Conservation (phyloP, 2,329 filamentous ascomycete genomes). For the Trichoderma sp. region DNA sequence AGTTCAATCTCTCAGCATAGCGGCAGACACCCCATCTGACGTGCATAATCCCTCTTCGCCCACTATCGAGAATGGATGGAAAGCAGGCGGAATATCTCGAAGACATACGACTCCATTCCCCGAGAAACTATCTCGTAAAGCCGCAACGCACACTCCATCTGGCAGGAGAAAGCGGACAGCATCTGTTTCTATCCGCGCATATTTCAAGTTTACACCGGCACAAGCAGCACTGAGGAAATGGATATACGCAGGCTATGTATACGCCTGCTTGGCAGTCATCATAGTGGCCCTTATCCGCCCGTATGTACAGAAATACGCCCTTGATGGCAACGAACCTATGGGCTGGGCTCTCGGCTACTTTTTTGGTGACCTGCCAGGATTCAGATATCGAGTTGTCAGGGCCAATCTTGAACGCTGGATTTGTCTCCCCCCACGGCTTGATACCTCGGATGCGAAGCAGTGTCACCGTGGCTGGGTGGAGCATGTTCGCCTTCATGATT, state of each 20-base stretch:
- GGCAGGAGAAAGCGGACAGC: conserved; percentile 65
- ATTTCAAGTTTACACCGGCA: conserved; percentile 73
- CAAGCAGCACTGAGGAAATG: conserved; percentile 79
- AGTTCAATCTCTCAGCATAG: conserved; percentile 34
- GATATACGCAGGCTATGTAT: conserved; percentile 79
- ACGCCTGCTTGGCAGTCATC: conserved; percentile 62
- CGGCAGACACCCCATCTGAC: conserved; percentile 22
- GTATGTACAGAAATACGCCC: conserved; percentile 65
- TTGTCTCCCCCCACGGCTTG: conserved; percentile 56
- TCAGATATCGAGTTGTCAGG: conserved; percentile 69
- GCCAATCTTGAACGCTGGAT: conserved; percentile 74
- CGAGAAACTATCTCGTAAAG: conserved; percentile 36
- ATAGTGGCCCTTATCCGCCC: conserved; percentile 69
- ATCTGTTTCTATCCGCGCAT: conserved; percentile 66
- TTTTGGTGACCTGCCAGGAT: conserved; percentile 70
- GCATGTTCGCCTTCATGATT: conserved; percentile 58
- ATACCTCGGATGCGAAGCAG: conserved; percentile 33
- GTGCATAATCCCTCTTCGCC: conserved; percentile 22
- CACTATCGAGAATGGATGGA: conserved; percentile 22
- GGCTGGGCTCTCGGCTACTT: conserved; percentile 92
- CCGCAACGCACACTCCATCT: conserved; percentile 55
- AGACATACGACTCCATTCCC: conserved; percentile 55
- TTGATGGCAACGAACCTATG: conserved; percentile 74
- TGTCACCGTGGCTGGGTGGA: conserved; percentile 61
- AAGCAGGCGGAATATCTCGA: conserved; percentile 30